A percentile compares a stretch with the other conserved stretches of the same genome.
Evolutionary conservation across 1,284 basidiomycete genomes (phyloP).

Genomic region (Trametes polyzona): DNA sequence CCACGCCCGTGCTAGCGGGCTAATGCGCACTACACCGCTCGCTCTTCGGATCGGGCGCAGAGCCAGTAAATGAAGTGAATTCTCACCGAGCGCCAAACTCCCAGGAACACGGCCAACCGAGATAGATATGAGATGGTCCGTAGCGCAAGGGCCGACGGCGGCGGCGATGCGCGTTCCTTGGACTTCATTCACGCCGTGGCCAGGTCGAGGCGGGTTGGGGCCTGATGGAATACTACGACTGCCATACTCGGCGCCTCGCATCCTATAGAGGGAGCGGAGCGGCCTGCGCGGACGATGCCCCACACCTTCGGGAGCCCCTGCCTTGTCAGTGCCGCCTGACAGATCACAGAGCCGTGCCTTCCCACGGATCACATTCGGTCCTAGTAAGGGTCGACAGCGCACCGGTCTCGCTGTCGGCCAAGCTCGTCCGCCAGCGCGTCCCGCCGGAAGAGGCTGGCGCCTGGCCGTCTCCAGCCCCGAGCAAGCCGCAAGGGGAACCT

Average conservation of each 20-base stretch:
- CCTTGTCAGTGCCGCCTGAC: not conserved
- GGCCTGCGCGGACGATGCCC: not conserved
- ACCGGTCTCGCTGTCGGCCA: conserved; percentile 1
- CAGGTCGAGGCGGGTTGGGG: conserved; percentile 1
- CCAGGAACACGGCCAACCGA: conserved; percentile 15
- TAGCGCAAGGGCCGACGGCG: not conserved
- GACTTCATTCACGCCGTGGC: conserved; percentile 5
- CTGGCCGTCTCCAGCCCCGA: not conserved
- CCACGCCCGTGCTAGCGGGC: no score
- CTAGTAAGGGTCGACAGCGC: not conserved
- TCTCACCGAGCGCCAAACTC: conserved; percentile 4
- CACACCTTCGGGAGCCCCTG: conserved; percentile 5
- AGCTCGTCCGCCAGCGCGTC: not conserved
- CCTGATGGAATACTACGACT: conserved; percentile 13
- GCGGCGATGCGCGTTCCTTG: conserved; percentile 10
- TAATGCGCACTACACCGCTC: not conserved
- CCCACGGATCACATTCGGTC: conserved; percentile 9
- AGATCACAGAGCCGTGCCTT: conserved; percentile 1
- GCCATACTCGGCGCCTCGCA: conserved; percentile 5
- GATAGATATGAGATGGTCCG: conserved; percentile 11
- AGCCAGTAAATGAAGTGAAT: not conserved
- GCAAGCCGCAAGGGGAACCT: not conserved
- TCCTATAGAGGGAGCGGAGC: not conserved
- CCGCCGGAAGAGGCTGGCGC: not conserved
- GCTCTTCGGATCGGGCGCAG: not conserved